These are phyloP conservation scores for Trichophyton schoenleinii DNA, from an alignment of 2,329 filamentous ascomycete genomes.

Conservation along the genomic window DNA sequence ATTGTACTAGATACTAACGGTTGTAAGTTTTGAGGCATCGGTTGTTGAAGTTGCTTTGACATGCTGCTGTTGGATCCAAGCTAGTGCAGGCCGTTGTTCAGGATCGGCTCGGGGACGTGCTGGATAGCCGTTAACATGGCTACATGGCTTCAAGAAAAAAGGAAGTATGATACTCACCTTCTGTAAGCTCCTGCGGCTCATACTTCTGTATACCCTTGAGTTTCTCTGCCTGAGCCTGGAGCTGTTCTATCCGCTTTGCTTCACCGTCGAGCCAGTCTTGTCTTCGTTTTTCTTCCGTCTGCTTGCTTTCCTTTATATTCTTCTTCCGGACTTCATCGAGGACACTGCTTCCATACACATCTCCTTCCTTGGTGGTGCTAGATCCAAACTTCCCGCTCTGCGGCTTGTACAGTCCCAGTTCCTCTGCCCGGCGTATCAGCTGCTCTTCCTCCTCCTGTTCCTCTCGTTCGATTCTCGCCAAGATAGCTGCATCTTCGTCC, in stretches of 20 bases:
- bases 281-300: conserved; percentile 38
- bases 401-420: conserved; percentile 31
- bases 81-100: conserved; percentile 26
- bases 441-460: conserved; percentile 27
- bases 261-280: conserved; percentile 43
- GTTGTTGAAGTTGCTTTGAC: conserved; percentile 25
- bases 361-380: conserved; percentile 29
- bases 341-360: conserved; percentile 33
- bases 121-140: conserved; percentile 7
- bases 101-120: conserved; percentile 32
- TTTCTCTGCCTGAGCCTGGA: conserved; percentile 21
- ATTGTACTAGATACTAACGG: conserved; percentile 16
- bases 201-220: conserved; percentile 28
- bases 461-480: conserved; percentile 32
- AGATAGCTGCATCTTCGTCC: conserved; percentile 39
- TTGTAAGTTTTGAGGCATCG: conserved; percentile 26
- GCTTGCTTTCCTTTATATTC: conserved; percentile 29
- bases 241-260: conserved; percentile 26
- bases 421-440: conserved; percentile 26
- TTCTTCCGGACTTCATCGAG: conserved; percentile 27
- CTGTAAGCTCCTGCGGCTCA: conserved; percentile 24
- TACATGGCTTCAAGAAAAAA: background rate
- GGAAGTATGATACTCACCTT: conserved; percentile 19
- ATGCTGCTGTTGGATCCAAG: conserved; percentile 34
- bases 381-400: conserved; percentile 35